These are phyloP conservation scores for Phytophthora idaei DNA, from an alignment of 352 stramenopile species.

Conservation along the genomic window DNA sequence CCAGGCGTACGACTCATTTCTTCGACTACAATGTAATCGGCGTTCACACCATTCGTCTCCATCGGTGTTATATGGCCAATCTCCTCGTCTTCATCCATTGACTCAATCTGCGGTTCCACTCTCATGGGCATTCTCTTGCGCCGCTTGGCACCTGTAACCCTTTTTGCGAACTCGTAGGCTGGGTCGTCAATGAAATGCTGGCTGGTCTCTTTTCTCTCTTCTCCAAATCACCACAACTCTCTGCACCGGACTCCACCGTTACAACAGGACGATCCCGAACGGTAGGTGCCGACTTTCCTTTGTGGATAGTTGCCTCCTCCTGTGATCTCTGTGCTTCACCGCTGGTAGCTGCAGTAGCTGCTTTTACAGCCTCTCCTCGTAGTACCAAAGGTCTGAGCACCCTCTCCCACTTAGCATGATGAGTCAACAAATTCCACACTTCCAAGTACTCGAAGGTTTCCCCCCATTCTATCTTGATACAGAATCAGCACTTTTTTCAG, in stretches of 20 bases:
- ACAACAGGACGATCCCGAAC: background rate
- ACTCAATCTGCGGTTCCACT: background rate
- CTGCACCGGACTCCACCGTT: background rate
- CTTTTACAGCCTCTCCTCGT: background rate
- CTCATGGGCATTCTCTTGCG: slow-evolving; percentile 3
- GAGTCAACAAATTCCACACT: slow-evolving; percentile 11
- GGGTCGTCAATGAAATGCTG: background rate
- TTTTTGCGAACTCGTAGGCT: background rate
- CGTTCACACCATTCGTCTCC: background rate
- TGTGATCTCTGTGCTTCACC: background rate
- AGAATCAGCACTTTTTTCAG: slow-evolving; percentile 2
- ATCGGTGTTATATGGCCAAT: background rate
- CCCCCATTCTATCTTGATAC: slow-evolving; percentile 4
- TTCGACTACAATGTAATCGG: background rate
- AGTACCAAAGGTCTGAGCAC: slow-evolving; percentile 13
- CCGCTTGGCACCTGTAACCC: slow-evolving; percentile 4
- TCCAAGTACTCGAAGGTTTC: slow-evolving; percentile 8
- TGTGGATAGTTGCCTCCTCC: background rate
- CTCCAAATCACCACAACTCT: background rate
- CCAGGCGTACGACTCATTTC: background rate
- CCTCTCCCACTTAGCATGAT: slow-evolving; percentile 12
- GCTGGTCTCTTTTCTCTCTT: background rate
- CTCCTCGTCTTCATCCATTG: slow-evolving; percentile 1
- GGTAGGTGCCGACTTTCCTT: background rate
- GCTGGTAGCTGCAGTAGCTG: background rate